Conservation (phyloP, 768 basidiomycete species). For the Auricularia auricula-judae region DNA sequence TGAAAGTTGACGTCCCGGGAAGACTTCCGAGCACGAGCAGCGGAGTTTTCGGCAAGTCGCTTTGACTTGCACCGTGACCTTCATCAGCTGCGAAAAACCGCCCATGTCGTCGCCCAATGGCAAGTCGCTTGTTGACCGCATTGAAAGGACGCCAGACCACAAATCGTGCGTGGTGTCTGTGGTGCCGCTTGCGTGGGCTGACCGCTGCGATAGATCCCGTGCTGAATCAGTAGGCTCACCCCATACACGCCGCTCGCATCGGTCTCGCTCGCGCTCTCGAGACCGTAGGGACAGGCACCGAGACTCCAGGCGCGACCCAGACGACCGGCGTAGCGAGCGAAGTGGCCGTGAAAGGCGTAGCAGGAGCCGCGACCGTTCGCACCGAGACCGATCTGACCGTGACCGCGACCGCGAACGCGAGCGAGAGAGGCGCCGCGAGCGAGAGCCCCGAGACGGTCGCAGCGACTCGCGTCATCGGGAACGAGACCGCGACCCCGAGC, state of each 20-base stretch:
- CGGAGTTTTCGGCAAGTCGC: not conserved
- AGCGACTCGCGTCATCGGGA: slow-evolving; percentile 34
- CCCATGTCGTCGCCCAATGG: slow-evolving; percentile 38
- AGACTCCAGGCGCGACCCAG: slow-evolving; percentile 21
- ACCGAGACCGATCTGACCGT: slow-evolving; percentile 27
- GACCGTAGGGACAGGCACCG: slow-evolving; percentile 42
- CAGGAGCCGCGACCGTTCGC: slow-evolving; percentile 26
- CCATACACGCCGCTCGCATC: slow-evolving; percentile 59
- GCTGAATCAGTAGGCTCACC: slow-evolving; percentile 71
- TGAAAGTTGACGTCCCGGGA: not conserved
- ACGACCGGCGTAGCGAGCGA: slow-evolving; percentile 28
- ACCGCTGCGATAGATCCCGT: slow-evolving; percentile 36
- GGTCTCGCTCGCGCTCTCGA: slow-evolving; percentile 57
- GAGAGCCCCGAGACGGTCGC: slow-evolving; percentile 41
- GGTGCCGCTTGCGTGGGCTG: slow-evolving; percentile 4
- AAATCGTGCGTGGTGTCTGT: slow-evolving; percentile 40
- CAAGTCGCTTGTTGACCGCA: slow-evolving; percentile 55
- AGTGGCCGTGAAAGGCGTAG: slow-evolving; percentile 10
- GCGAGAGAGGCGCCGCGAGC: slow-evolving; percentile 30
- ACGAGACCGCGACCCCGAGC: slow-evolving; percentile 33
- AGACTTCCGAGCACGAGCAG: not conserved
- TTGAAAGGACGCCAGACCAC: slow-evolving; percentile 30
- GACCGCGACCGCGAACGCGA: slow-evolving; percentile 5
- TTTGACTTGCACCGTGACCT: not conserved
- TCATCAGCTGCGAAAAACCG: not conserved